Conservation (phyloP, 176 grass and related monocot species). For the Themeda triandra region DNA sequence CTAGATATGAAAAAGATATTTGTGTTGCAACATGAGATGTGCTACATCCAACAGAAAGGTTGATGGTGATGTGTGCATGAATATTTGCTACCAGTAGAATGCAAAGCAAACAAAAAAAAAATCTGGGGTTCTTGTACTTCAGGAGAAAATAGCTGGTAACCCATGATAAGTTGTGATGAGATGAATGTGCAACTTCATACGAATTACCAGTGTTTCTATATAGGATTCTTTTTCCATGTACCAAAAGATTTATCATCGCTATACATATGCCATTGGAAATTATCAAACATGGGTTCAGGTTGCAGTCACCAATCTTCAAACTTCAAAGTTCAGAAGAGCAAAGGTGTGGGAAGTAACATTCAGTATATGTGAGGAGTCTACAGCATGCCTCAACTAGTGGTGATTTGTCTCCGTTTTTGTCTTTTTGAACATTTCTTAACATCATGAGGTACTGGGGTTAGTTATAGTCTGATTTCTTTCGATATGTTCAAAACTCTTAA, state of each 20-base stretch:
- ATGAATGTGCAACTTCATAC: background rate
- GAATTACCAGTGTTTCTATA: background rate
- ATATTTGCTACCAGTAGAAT: background rate
- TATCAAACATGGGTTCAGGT: background rate
- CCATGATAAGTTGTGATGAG: background rate
- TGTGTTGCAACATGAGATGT: background rate
- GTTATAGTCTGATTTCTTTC: no score
- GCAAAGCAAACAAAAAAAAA: background rate
- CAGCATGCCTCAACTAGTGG: background rate
- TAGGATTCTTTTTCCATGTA: background rate
- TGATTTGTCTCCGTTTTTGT: background rate
- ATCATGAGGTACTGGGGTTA: background rate
- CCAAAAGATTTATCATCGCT: background rate
- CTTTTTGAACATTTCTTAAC: background rate
- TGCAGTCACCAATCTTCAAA: background rate
- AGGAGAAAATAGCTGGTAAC: background rate
- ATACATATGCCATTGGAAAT: background rate
- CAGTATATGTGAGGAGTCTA: background rate
- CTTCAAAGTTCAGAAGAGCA: background rate
- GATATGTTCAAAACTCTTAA: background rate
- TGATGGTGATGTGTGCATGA: background rate
- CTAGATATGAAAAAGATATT: background rate
- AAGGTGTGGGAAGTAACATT: constrained; percentile 5
- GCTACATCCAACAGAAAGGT: background rate
- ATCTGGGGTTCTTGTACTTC: background rate